Conservation (phyloP, 1,284 basidiomycete species). For the Peniophora sp. region DNA sequence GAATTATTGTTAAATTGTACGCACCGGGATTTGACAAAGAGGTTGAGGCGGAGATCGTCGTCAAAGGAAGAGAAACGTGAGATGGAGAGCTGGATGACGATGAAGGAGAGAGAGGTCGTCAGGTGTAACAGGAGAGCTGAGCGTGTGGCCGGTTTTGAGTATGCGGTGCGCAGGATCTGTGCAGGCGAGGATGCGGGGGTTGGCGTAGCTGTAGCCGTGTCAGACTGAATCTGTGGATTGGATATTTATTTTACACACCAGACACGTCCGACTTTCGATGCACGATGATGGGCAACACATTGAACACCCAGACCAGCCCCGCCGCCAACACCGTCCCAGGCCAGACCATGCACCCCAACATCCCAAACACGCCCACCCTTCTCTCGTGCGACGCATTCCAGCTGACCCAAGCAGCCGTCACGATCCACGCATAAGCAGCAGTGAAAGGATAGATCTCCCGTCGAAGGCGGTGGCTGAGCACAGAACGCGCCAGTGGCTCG, state of each 20-base stretch:
- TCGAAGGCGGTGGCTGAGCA: conserved; percentile 48
- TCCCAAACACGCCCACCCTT: conserved; percentile 21
- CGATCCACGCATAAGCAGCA: conserved; percentile 36
- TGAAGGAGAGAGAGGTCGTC: conserved; percentile 32
- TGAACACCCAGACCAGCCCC: conserved; percentile 25
- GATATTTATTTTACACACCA: conserved; percentile 28
- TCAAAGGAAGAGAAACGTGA: conserved; percentile 24
- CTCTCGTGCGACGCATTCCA: conserved; percentile 23
- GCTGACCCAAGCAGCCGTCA: conserved; percentile 29
- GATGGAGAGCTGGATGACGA: conserved; percentile 32
- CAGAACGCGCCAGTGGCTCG: conserved; percentile 50
- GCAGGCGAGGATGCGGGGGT: conserved; percentile 44
- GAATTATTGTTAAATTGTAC: conserved; percentile 11
- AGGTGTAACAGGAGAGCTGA: conserved; percentile 35
- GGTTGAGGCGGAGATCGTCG: conserved; percentile 26
- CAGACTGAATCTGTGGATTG: not conserved
- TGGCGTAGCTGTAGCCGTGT: conserved; percentile 29
- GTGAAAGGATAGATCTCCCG: conserved; percentile 45
- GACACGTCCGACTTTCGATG: conserved; percentile 47
- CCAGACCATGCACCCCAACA: conserved; percentile 28
- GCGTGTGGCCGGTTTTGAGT: conserved; percentile 37
- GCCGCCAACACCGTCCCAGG: conserved; percentile 27
- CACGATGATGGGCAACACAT: conserved; percentile 43
- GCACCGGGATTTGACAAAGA: conserved; percentile 63
- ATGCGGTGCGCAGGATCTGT: conserved; percentile 33